phyloP scores from a whole-genome alignment of 164 flowering plant species.

The Kalanchoe fedtschenkoi region DNA sequence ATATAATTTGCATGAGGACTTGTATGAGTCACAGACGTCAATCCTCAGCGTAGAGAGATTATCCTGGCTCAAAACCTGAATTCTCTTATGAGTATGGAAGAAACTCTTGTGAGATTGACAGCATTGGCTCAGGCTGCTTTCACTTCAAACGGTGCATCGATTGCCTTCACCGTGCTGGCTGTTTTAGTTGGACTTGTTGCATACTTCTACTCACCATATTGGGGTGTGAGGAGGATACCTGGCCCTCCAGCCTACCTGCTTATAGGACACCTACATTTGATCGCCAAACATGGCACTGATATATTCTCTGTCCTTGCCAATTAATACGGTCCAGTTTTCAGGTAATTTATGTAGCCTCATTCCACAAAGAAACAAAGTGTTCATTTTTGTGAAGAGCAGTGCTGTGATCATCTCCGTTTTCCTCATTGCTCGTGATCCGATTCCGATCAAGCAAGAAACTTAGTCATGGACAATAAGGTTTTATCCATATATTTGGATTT shows the following conservation, averaged over 20 bases:
- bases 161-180: conserved; percentile 23
- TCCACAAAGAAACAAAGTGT: background rate
- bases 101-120: conserved; percentile 2
- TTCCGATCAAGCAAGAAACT: too few relatives aligned
- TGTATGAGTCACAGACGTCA: too few relatives aligned
- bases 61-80: too few relatives aligned
- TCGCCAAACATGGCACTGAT: conserved; percentile 80
- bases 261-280: conserved; percentile 78
- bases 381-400: too few relatives aligned
- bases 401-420: too few relatives aligned
- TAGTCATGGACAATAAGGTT: too few relatives aligned
- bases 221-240: conserved; percentile 78
- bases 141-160: conserved; percentile 9
- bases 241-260: conserved; percentile 72
- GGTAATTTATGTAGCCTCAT: conserved; percentile 27
- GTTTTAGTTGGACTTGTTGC: conserved; percentile 25
- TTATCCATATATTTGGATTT: too few relatives aligned
- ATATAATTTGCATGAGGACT: too few relatives aligned
- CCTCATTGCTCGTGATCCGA: too few relatives aligned
- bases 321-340: conserved; percentile 77
- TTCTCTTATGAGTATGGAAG: too few relatives aligned
- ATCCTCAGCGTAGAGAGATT: too few relatives aligned
- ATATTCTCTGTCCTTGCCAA: conserved; percentile 66
- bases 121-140: conserved; percentile 6
- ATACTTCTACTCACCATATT: conserved; percentile 72